Base-by-base conservation (phyloP, 345 rosid genomes). In the Conringia planisiliqua region DNA sequence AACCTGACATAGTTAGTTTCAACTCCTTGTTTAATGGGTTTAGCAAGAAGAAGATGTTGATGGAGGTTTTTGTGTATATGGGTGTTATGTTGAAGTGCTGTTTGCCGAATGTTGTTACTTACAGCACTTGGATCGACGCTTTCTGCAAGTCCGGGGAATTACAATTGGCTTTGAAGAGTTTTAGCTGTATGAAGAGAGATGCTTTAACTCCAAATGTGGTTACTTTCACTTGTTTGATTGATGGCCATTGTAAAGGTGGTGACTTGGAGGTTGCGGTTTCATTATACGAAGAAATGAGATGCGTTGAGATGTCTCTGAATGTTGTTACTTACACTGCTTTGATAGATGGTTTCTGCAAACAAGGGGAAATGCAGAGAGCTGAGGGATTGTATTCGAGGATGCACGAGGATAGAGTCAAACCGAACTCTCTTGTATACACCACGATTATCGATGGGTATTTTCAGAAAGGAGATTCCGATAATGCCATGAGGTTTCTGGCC, bases 1-100 rank as follows among this genome's bases (percentile, higher is more conserved):
- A 32, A 62, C 82, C 83, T 52, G 82, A 84, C 36, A 33, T 84
- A 39, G 81, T 84, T 64, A 82, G 81, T 62, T 84, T 84, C 8
- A 84, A 80, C 39, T 59, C 72, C n/a, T 62, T 84, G 78, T 82
- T 84, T 65, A 78, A 82, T 72, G 87, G 83, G 76, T 78, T 82
- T 55, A 80, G 68, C 39, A 84, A 84, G 70, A 61, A 47, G 81
- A 70, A 68, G 78, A 75, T 72, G 78, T 51, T 60, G n/a, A 20
- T 27, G 1, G 81, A 82, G 52, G 77, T 63, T 66, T 80, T 75
- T 84, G 47, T 78, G 24, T 84, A 68, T 57, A 80, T 82, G 82
- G 57, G 85, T 43, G 75, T 82, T 40, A 84, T 84, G 85, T 68
- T 72, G 46, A 84, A 84, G 78, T 77, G 61, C 54, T 82, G 56